A percentile compares a stretch with the other conserved stretches of the same genome.
Evolutionary conservation across 805 yeast species (phyloP).

Genomic region (Starmerella potacharoeniae): DNA sequence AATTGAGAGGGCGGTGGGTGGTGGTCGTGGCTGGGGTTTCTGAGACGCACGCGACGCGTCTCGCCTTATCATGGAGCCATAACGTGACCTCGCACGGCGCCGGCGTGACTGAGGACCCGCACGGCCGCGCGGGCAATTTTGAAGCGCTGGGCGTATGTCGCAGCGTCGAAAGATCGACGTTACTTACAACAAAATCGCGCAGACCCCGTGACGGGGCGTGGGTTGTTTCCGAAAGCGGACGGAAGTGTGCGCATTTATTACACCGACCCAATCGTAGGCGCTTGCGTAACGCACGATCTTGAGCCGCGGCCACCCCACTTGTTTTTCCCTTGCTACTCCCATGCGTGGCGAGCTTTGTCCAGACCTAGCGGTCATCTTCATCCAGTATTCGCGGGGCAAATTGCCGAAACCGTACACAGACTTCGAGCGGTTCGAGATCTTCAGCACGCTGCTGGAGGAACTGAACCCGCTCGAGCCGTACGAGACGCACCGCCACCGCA

Average conservation of each 20-base stretch:
- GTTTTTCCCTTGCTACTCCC: too few species aligned
- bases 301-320: too few species aligned
- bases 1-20: not conserved
- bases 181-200: not conserved
- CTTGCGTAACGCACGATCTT: too few species aligned
- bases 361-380: not conserved
- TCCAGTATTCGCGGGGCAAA: not conserved
- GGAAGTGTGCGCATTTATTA: not conserved
- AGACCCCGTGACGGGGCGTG: not conserved
- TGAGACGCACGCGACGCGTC: not conserved
- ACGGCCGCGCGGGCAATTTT: too few species aligned
- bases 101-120: too few species aligned
- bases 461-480: constrained; percentile 40
- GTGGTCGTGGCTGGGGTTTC: not conserved
- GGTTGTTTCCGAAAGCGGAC: not conserved
- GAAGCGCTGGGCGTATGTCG: not conserved
- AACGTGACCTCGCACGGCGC: too few species aligned
- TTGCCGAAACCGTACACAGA: not conserved
- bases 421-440: constrained; percentile 17
- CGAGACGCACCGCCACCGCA: constrained; percentile 35
- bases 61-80: too few species aligned
- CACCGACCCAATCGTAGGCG: too few species aligned
- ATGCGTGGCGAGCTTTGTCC: not conserved
- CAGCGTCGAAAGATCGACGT: too few species aligned
- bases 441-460: constrained; percentile 31